Conservation (phyloP, 2,329 filamentous ascomycete genomes). For the Huntiella abstrusa region DNA sequence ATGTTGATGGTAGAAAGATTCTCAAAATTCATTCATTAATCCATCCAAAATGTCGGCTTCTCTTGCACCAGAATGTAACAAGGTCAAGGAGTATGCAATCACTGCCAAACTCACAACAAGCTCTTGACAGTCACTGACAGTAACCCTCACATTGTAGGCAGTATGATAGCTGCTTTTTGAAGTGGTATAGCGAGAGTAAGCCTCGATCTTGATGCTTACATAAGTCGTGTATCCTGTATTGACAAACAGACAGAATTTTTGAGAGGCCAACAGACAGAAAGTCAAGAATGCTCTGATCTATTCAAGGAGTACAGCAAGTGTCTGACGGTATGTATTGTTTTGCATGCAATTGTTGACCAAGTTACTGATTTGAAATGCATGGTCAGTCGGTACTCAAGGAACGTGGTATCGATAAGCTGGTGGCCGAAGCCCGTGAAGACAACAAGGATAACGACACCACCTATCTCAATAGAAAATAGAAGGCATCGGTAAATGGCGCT, state of each 20-base stretch:
- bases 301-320: slow-evolving; percentile 84
- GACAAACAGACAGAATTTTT: slow-evolving; percentile 52
- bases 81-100: slow-evolving; percentile 67
- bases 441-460: slow-evolving; percentile 65
- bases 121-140: background rate
- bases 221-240: background rate
- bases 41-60: slow-evolving; percentile 63
- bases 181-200: slow-evolving; percentile 98
- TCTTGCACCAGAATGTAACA: slow-evolving; percentile 83
- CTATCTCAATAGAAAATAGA: slow-evolving; percentile 25
- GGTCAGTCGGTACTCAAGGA: slow-evolving; percentile 64
- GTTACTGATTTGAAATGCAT: background rate
- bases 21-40: too few species aligned
- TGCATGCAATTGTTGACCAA: background rate
- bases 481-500: background rate
- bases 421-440: slow-evolving; percentile 78
- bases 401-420: slow-evolving; percentile 77
- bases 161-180: slow-evolving; percentile 94
- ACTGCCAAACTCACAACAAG: background rate
- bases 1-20: too few species aligned
- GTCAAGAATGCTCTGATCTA: slow-evolving; percentile 65
- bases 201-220: slow-evolving; percentile 2
- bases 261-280: slow-evolving; percentile 60
- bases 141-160: slow-evolving; percentile 34
- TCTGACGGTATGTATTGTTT: slow-evolving; percentile 42